These are phyloP conservation scores for Asterophora lycoperdoides DNA, from an alignment of 768 basidiomycete species.

Conservation along the genomic window DNA sequence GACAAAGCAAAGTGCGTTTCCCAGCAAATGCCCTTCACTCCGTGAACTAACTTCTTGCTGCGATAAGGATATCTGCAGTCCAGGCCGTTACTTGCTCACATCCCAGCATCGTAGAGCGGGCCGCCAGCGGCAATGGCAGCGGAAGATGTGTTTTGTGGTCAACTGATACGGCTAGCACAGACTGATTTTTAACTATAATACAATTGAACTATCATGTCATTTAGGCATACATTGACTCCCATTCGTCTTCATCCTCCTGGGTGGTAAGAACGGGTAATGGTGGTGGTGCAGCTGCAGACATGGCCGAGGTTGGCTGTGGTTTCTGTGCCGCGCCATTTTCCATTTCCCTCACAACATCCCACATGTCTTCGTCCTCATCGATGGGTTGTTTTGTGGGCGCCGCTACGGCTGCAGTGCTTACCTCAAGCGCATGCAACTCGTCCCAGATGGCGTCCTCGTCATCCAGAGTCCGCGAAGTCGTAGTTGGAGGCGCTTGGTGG, in stretches of 20 bases:
- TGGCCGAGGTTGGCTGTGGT: conserved; percentile 8
- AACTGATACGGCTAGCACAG: conserved; percentile 38
- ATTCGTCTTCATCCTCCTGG: conserved; percentile 45
- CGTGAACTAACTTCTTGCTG: conserved; percentile 1
- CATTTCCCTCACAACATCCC: conserved; percentile 61
- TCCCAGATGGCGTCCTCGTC: conserved; percentile 23
- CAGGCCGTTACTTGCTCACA: conserved; percentile 92
- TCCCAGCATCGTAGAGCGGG: conserved; percentile 68
- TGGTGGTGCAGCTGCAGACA: background rate
- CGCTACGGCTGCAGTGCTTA: background rate
- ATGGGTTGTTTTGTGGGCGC: background rate
- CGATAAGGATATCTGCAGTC: conserved; percentile 65
- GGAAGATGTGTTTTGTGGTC: conserved; percentile 84
- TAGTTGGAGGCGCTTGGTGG: background rate
- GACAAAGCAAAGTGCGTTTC: conserved; percentile 49
- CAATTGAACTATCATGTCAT: background rate
- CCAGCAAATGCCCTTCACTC: background rate
- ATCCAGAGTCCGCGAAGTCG: background rate
- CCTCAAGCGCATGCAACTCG: conserved; percentile 19
- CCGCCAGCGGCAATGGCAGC: conserved; percentile 72
- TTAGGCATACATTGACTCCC: conserved; percentile 63
- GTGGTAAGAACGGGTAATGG: conserved; percentile 8
- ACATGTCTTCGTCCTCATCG: conserved; percentile 70
- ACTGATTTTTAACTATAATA: conserved; percentile 14
- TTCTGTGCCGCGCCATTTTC: conserved; percentile 28